phyloP scores from a whole-genome alignment of 495 filamentous ascomycete species.

The Podospora pseudoanserina region DNA sequence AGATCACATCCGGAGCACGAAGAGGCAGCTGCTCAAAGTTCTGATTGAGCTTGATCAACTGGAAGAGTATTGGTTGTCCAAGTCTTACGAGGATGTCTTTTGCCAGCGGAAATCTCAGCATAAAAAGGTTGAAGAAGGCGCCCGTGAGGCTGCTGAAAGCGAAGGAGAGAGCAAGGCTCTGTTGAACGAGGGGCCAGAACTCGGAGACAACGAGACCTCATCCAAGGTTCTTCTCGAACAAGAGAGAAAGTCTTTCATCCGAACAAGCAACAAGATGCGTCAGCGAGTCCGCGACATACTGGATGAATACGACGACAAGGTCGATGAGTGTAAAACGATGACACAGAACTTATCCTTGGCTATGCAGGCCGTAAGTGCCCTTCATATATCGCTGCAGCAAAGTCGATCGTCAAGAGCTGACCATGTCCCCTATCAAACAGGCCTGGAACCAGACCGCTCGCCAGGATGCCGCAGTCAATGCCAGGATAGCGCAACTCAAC shows the following conservation, averaged over 20 bases:
- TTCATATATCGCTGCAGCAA: too few species aligned
- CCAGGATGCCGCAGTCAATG: conserved; percentile 15
- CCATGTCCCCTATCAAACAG: background rate
- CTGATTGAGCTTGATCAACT: background rate
- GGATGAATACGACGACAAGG: conserved; percentile 18
- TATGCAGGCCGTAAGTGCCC: conserved; percentile 13
- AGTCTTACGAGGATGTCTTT: background rate
- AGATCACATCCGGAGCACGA: conserved; percentile 13
- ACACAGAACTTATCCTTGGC: conserved; percentile 11
- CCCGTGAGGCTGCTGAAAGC: background rate
- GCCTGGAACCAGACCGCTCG: conserved; percentile 13
- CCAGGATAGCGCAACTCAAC: conserved; percentile 11
- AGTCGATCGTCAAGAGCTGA: background rate
- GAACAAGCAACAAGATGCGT: conserved; percentile 6
- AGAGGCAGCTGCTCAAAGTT: conserved; percentile 12
- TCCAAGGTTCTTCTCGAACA: background rate
- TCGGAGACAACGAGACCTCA: background rate
- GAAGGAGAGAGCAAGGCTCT: background rate
- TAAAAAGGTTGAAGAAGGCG: background rate
- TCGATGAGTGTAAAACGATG: conserved; percentile 20
- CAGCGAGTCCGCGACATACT: conserved; percentile 5
- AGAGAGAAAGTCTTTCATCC: background rate
- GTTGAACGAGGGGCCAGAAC: too few species aligned
- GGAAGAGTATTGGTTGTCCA: background rate
- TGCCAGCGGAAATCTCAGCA: too few species aligned